phyloP scores from a whole-genome alignment of 2,329 filamentous ascomycete genomes.

The Aspergillus sp. region DNA sequence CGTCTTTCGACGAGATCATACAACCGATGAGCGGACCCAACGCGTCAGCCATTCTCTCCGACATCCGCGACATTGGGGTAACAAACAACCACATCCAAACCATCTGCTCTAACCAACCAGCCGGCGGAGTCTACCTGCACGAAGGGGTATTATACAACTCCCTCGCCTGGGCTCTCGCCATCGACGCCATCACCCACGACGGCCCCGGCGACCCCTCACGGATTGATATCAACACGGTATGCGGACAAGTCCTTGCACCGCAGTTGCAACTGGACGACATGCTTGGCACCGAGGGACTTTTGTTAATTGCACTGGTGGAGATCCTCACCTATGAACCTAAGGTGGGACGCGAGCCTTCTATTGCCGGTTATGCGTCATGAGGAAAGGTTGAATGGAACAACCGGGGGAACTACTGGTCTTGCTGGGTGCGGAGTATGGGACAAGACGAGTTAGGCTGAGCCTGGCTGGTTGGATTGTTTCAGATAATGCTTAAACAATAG shows the following conservation, averaged over 20 bases:
- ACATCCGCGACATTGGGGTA: constrained; percentile 41
- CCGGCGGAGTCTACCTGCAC: constrained; percentile 45
- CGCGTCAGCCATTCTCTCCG: constrained; percentile 41
- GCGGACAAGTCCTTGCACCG: constrained; percentile 21
- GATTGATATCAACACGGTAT: constrained; percentile 37
- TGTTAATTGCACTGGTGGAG: constrained; percentile 34
- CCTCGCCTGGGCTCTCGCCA: constrained; percentile 34
- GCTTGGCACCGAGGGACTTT: constrained; percentile 39
- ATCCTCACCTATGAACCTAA: constrained; percentile 29
- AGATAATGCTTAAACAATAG: too few relatives aligned
- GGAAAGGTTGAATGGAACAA: too few relatives aligned
- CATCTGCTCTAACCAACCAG: constrained; percentile 32
- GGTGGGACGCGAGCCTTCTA: constrained; percentile 33
- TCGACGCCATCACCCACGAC: constrained; percentile 44
- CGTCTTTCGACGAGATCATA: constrained; percentile 46
- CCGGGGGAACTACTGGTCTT: too few relatives aligned
- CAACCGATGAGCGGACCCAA: constrained; percentile 42
- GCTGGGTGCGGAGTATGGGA: background rate
- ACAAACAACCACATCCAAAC: constrained; percentile 46
- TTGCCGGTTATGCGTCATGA: constrained; percentile 32
- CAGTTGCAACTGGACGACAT: constrained; percentile 36
- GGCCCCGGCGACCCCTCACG: constrained; percentile 39
- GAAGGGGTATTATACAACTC: constrained; percentile 47
- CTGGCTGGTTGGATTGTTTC: background rate
- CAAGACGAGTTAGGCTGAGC: background rate